Conservation (phyloP, 768 basidiomycete genomes). For the Hypholoma fasciculare region DNA sequence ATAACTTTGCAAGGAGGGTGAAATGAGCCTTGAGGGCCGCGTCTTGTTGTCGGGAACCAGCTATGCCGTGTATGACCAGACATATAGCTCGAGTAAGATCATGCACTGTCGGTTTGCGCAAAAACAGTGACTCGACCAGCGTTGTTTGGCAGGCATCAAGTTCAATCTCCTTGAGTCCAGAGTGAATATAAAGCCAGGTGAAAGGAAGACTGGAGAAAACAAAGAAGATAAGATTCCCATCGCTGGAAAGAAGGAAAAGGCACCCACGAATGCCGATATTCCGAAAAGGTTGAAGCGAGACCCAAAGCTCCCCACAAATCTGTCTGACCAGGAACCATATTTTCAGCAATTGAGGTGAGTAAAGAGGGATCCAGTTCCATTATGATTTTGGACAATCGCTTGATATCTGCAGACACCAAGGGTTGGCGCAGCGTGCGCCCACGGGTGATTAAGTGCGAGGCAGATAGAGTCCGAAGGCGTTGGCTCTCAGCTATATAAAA, state of each 20-base stretch:
- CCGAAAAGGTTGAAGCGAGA: constrained; percentile 25
- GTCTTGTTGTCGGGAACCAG: constrained; percentile 7
- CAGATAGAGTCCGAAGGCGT: constrained; percentile 33
- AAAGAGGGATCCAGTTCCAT: constrained; percentile 41
- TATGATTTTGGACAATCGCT: constrained; percentile 39
- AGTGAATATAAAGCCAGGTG: constrained; percentile 44
- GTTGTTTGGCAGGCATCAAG: constrained; percentile 29
- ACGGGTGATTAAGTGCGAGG: constrained; percentile 66
- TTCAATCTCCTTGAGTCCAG: constrained; percentile 21
- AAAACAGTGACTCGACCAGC: constrained; percentile 35
- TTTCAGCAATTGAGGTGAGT: constrained; percentile 41
- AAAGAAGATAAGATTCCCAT: not conserved
- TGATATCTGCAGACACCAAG: constrained; percentile 36
- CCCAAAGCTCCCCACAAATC: constrained; percentile 43
- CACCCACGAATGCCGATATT: constrained; percentile 29
- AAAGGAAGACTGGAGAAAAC: constrained; percentile 28
- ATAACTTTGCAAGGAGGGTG: constrained; percentile 37
- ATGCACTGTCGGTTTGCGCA: constrained; percentile 18
- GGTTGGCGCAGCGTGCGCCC: constrained; percentile 46
- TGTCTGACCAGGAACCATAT: constrained; percentile 40
- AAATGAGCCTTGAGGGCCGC: constrained; percentile 32
- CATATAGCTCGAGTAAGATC: constrained; percentile 24
- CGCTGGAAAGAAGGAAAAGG: constrained; percentile 2
- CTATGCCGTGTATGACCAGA: constrained; percentile 20
- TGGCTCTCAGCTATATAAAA: constrained; percentile 36